Conservation (phyloP, 768 basidiomycete species). For the Russula brevipes region DNA sequence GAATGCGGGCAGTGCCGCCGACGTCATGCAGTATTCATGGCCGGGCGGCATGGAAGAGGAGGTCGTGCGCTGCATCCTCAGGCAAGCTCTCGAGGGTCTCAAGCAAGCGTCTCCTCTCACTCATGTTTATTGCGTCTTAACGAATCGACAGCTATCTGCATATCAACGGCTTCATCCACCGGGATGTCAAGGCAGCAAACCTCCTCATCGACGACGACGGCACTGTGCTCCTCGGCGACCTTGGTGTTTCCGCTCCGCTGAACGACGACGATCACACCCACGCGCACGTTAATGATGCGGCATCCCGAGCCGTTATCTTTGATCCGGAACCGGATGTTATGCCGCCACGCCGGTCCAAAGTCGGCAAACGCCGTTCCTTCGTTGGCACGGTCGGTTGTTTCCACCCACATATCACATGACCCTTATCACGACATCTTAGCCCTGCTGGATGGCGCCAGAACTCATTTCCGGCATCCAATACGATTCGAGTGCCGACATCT, state of each 20-base stretch:
- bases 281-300: conserved; percentile 8
- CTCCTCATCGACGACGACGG: conserved; percentile 87
- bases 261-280: conserved; percentile 53
- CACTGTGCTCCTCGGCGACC: conserved; percentile 85
- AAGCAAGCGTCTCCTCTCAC: conserved; percentile 46
- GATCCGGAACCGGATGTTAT: conserved; percentile 29
- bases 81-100: conserved; percentile 82
- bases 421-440: conserved; percentile 37
- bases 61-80: conserved; percentile 76
- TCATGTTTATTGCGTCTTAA: conserved; percentile 19
- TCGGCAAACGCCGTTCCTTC: conserved; percentile 85
- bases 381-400: conserved; percentile 71
- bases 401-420: neutral
- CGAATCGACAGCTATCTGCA: conserved; percentile 63
- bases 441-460: conserved; percentile 98
- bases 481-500: conserved; percentile 86
- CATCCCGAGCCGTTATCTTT: conserved; percentile 34
- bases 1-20: conserved; percentile 82
- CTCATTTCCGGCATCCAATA: conserved; percentile 80
- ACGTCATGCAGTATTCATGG: conserved; percentile 81
- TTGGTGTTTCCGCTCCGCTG: conserved; percentile 87
- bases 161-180: conserved; percentile 84
- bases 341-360: conserved; percentile 34
- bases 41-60: conserved; percentile 90
- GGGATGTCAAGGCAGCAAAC: conserved; percentile 93